Evolutionary conservation across 208 protist species (phyloP).

Genomic region (Leishmania major): DNA sequence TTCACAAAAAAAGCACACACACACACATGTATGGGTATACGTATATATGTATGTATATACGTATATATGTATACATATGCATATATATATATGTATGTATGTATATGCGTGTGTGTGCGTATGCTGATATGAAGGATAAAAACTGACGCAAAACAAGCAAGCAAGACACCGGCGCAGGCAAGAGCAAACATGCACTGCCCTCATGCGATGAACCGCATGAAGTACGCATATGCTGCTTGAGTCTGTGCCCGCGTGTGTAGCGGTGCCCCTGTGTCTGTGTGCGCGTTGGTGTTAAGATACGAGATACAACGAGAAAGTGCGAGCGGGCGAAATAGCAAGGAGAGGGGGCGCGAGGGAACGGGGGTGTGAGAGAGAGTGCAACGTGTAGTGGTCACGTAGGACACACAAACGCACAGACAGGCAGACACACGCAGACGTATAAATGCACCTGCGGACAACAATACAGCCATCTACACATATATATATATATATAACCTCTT

Average conservation of each 20-base stretch:
- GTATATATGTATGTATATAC: no score
- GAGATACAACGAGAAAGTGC: background rate
- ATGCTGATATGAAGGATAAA: background rate
- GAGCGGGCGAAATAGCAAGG: background rate
- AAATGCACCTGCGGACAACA: no score
- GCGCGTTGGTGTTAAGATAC: background rate
- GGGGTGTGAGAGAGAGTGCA: background rate
- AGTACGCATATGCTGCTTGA: no score
- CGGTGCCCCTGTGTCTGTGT: background rate
- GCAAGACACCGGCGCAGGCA: background rate
- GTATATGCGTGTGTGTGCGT: background rate
- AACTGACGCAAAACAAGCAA: no score
- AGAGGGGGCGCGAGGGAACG: background rate
- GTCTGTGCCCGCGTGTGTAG: background rate
- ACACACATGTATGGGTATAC: no score
- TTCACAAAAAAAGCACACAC: background rate
- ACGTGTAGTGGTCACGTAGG: background rate
- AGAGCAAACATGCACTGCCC: background rate
- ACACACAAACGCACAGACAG: background rate
- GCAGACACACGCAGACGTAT: conserved; percentile 5
- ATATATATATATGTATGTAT: background rate
- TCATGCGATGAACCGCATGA: no score
- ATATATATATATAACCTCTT: background rate
- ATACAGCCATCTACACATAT: no score
- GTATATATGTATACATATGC: background rate